These are phyloP conservation scores for Fusarium sp. DNA, from an alignment of 2,329 filamentous ascomycete species.

Conservation along the genomic window DNA sequence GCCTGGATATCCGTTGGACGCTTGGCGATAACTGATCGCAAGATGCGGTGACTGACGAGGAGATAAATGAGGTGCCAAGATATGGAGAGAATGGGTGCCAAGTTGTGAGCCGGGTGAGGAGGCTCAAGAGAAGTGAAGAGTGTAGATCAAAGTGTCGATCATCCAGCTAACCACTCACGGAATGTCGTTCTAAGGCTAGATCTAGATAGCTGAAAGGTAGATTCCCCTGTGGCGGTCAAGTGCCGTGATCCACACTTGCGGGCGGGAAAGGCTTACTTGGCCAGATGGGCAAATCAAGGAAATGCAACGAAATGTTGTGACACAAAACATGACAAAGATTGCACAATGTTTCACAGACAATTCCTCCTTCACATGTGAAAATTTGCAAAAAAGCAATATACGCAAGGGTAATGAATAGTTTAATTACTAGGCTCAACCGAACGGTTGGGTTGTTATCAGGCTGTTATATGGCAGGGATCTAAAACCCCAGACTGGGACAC, in stretches of 20 bases:
- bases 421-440: constrained; percentile 42
- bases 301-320: background rate
- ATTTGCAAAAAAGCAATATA: background rate
- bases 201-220: constrained; percentile 19
- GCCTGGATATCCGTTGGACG: background rate
- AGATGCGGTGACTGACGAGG: background rate
- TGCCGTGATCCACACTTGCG: constrained; percentile 35
- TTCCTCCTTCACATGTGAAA: background rate
- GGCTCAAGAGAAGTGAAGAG: background rate
- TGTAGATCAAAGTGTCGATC: constrained; percentile 21
- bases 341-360: background rate
- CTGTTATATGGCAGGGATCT: constrained; percentile 3
- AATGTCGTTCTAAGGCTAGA: constrained; percentile 34
- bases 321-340: background rate
- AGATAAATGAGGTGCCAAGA: background rate
- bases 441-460: constrained; percentile 39
- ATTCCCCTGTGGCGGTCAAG: constrained; percentile 28
- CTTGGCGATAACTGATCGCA: constrained; percentile 22
- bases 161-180: constrained; percentile 11
- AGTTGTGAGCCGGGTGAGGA: background rate
- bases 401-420: constrained; percentile 14
- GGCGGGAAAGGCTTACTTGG: constrained; percentile 33
- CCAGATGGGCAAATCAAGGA: constrained; percentile 4
- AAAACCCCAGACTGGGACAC: background rate
- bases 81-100: background rate